Evolutionary conservation across 2,329 filamentous ascomycete species (phyloP).

Genomic region (Alternaria sp.): DNA sequence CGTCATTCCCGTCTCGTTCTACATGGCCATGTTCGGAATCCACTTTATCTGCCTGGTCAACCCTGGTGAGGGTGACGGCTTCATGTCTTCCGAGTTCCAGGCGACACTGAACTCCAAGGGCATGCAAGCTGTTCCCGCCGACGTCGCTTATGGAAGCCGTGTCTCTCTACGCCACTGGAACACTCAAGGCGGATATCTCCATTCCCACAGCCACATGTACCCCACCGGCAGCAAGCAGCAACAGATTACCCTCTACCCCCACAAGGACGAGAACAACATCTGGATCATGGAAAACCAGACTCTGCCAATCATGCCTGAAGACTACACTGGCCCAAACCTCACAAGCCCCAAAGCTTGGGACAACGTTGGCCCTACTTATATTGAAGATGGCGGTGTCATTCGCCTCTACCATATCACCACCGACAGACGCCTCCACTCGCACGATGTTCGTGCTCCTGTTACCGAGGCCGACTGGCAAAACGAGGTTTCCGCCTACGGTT

Average conservation of each 20-base stretch:
- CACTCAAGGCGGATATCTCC: slow-evolving; percentile 95
- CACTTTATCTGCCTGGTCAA: slow-evolving; percentile 94
- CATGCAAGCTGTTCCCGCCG: slow-evolving; percentile 93
- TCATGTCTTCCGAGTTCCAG: slow-evolving; percentile 99
- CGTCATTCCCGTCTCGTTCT: slow-evolving; percentile 85
- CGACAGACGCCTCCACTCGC: slow-evolving; percentile 89
- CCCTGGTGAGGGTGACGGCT: slow-evolving; percentile 95
- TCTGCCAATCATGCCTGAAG: slow-evolving; percentile 69
- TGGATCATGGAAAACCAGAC: slow-evolving; percentile 97
- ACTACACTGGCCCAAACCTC: slow-evolving; percentile 74
- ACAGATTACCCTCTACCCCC: slow-evolving; percentile 96
- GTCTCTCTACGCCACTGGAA: slow-evolving; percentile 91
- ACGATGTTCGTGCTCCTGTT: slow-evolving; percentile 74
- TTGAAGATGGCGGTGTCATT: slow-evolving; percentile 81
- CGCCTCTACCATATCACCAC: slow-evolving; percentile 84
- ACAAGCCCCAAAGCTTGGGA: slow-evolving; percentile 88
- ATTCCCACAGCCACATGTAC: slow-evolving; percentile 98
- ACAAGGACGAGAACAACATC: slow-evolving; percentile 98
- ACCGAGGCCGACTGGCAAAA: slow-evolving; percentile 76
- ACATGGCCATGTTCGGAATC: slow-evolving; percentile 96
- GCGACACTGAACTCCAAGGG: slow-evolving; percentile 94
- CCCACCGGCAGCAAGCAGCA: slow-evolving; percentile 97
- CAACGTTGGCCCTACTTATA: slow-evolving; percentile 68
- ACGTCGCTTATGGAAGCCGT: slow-evolving; percentile 87
- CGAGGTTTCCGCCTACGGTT: slow-evolving; percentile 95